These are phyloP conservation scores for Fraxinus sp. DNA, from an alignment of 305 asterid genomes.

Conservation along the genomic window DNA sequence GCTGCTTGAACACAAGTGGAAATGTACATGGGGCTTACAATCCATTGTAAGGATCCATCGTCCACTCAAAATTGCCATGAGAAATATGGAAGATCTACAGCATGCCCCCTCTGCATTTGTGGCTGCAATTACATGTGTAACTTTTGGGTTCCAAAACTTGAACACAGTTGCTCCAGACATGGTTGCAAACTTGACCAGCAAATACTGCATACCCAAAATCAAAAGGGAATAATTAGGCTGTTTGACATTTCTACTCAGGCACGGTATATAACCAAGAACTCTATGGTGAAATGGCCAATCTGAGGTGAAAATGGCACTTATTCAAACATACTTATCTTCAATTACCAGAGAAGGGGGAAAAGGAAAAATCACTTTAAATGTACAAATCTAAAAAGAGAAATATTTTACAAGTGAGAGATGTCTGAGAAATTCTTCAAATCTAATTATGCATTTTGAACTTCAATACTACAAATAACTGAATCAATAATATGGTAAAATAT, in stretches of 20 bases:
- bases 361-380: not conserved
- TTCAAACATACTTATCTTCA: not conserved
- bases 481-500: not conserved
- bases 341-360: not conserved
- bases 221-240: conserved; percentile 27
- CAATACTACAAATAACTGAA: not conserved
- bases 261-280: not conserved
- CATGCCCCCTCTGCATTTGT: conserved; percentile 78
- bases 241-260: not conserved
- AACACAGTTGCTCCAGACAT: conserved; percentile 61
- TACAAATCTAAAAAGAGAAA: not conserved
- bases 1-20: conserved; percentile 3
- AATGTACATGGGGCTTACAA: conserved; percentile 51
- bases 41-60: conserved; percentile 76
- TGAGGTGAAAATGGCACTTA: not conserved
- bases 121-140: conserved; percentile 83
- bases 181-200: conserved; percentile 53
- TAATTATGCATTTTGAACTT: not conserved
- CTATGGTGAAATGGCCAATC: not conserved
- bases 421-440: not conserved
- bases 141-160: conserved; percentile 68
- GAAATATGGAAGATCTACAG: conserved; percentile 74
- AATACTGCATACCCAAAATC: conserved; percentile 40
- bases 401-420: not conserved
- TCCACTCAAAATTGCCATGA: conserved; percentile 82